Evolutionary conservation across 2,329 filamentous ascomycete genomes (phyloP), one percentile per base, ranked within the genome.

Genomic region (Myriosclerotinia scirpicola): DNA sequence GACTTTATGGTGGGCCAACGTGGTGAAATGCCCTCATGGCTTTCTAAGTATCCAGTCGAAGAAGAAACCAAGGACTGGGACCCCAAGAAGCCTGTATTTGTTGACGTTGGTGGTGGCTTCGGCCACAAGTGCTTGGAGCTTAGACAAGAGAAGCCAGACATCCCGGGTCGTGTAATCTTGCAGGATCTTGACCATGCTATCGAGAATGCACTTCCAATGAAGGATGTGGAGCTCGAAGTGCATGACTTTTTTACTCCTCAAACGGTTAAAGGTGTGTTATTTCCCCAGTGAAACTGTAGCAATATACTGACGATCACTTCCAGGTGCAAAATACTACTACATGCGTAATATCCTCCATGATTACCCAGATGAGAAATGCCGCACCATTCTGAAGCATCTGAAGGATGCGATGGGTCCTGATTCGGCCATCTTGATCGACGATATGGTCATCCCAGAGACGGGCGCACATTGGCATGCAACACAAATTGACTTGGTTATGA

Each of bases 31-130:
- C 30, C 58, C 3, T 50, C 26, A 15, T 61, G 58, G 58, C 58
- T 61, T 36, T 61, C 58, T 1, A 46, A 38, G 7, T 54, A 52
- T 8, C 60, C 34, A 38, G 9, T 54, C 7, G 44, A 48, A n/a
- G 60, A 63, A 26, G 58, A 61, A 3, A 52, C 44, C 30, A 61
- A 26, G 6, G 9, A 61, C n/a, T 61, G 44, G 58, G 17, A 61
- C 20, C 20, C 58, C 15, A 52, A 61, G 44, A 20, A 26, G 17
- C 20, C 62, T 20, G 26, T 81, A 38, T 74, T 80, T 55, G 79
- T 81, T 6, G 78, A 81, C 68, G 72, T 81, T 11, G 79, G 78
- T 12, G 79, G 80, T 53, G 77, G 76, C 1, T 71, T 74, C 8
- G 80, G 80, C 0, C 77, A 81, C 15, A 77, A 79, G 55, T 75